Conservation (phyloP, 257 asterid genomes). For the Nicotiana noctiflora region DNA sequence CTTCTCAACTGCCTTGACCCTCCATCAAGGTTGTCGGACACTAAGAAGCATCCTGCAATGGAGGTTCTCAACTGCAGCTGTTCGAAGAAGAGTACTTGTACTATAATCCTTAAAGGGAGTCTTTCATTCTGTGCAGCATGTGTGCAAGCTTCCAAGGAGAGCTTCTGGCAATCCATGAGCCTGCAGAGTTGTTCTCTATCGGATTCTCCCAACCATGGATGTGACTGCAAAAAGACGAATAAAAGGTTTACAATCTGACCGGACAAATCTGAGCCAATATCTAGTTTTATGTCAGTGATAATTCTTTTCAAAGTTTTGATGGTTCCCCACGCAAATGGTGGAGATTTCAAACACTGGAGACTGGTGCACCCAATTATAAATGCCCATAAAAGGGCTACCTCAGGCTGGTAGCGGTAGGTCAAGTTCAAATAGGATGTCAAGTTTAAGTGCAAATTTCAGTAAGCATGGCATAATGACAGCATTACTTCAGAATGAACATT, state of each 20-base stretch:
- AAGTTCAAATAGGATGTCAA: background rate
- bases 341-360: background rate
- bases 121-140: conserved; percentile 98
- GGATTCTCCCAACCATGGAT: conserved; percentile 82
- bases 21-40: conserved; percentile 85
- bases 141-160: conserved; percentile 92
- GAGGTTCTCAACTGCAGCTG: conserved; percentile 91
- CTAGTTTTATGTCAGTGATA: background rate
- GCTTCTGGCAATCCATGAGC: conserved; percentile 96
- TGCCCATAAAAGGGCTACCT: conserved; percentile 2
- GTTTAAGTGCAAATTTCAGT: background rate
- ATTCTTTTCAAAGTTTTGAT: background rate
- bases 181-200: conserved; percentile 91
- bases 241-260: background rate
- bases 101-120: conserved; percentile 72
- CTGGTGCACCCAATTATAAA: background rate
- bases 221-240: conserved; percentile 52
- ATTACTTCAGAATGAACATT: background rate
- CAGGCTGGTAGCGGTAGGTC: background rate
- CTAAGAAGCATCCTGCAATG: conserved; percentile 91
- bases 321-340: background rate
- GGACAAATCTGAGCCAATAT: background rate
- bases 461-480: background rate
- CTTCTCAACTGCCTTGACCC: conserved; percentile 86
- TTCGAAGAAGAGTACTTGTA: conserved; percentile 95